Evolutionary conservation across 2,329 filamentous ascomycete genomes (phyloP).

Genomic region (Karstenula rhodostoma): DNA sequence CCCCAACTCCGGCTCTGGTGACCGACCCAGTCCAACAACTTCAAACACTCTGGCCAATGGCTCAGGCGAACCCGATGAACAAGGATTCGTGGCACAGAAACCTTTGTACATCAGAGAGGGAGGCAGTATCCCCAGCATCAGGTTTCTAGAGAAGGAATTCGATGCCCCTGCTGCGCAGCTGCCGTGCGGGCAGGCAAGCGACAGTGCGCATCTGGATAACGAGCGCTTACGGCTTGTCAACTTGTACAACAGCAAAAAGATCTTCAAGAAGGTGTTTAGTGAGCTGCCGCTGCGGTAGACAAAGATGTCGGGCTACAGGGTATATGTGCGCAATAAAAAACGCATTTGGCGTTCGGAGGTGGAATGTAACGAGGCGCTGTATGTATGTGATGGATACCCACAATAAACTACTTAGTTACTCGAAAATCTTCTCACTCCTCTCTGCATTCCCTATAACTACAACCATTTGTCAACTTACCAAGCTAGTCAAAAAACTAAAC

Average conservation of each 20-base stretch:
- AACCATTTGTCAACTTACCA: no score
- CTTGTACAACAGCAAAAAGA: slow-evolving; percentile 88
- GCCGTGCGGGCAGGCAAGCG: slow-evolving; percentile 93
- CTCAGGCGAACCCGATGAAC: slow-evolving; percentile 28
- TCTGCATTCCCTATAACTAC: background rate
- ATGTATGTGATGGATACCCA: background rate
- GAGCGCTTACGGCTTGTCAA: slow-evolving; percentile 90
- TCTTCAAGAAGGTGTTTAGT: slow-evolving; percentile 85
- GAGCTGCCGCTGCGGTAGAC: slow-evolving; percentile 60
- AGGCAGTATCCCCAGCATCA: slow-evolving; percentile 91
- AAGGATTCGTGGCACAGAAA: slow-evolving; percentile 51
- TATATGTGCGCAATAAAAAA: no score
- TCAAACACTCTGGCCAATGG: slow-evolving; percentile 61
- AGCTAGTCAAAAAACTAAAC: no score
- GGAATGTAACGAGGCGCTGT: no score
- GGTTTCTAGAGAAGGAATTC: slow-evolving; percentile 95
- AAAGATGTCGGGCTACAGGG: background rate
- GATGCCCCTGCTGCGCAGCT: slow-evolving; percentile 88
- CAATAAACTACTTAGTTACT: background rate
- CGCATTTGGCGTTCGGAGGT: background rate
- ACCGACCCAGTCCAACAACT: slow-evolving; percentile 55
- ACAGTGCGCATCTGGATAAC: slow-evolving; percentile 93
- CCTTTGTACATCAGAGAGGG: slow-evolving; percentile 96
- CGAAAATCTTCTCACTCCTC: background rate
- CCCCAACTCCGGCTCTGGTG: slow-evolving; percentile 16